phyloP scores from a whole-genome alignment of 2,329 filamentous ascomycete genomes.

The Stagonosporopsis rhizophila region DNA sequence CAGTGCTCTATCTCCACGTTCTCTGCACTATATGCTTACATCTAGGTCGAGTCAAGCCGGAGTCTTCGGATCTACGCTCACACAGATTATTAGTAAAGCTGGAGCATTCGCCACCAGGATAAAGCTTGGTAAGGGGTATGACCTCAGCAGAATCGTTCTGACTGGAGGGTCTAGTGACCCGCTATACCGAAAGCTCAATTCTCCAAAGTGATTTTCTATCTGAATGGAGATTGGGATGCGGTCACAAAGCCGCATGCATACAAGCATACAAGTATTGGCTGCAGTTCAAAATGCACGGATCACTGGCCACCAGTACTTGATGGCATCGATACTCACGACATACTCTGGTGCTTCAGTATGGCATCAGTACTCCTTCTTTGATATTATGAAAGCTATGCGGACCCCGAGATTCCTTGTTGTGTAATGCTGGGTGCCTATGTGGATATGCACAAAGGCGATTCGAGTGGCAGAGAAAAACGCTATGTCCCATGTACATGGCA shows the following conservation, averaged over 20 bases:
- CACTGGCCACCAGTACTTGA: neutral
- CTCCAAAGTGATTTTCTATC: no score
- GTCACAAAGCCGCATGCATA: neutral
- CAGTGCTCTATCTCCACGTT: neutral
- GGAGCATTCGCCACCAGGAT: no score
- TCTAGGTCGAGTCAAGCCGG: constrained; percentile 14
- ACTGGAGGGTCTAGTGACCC: no score
- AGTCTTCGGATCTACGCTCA: no score
- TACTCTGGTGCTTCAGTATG: neutral
- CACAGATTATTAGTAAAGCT: no score
- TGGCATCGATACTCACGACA: neutral
- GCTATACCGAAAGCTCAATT: no score
- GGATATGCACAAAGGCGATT: neutral
- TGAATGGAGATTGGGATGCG: no score
- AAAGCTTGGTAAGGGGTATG: no score
- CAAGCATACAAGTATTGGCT: neutral
- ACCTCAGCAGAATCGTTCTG: no score
- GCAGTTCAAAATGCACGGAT: neutral
- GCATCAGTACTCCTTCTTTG: neutral
- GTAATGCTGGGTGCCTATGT: neutral
- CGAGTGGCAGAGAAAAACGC: neutral
- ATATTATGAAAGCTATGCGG: neutral
- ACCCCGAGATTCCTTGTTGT: neutral
- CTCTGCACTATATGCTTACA: constrained; percentile 15
- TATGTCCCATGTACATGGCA: neutral